Evolutionary conservation across 2,329 filamentous ascomycete genomes (phyloP).

Genomic region (Bipolaris victoriae): DNA sequence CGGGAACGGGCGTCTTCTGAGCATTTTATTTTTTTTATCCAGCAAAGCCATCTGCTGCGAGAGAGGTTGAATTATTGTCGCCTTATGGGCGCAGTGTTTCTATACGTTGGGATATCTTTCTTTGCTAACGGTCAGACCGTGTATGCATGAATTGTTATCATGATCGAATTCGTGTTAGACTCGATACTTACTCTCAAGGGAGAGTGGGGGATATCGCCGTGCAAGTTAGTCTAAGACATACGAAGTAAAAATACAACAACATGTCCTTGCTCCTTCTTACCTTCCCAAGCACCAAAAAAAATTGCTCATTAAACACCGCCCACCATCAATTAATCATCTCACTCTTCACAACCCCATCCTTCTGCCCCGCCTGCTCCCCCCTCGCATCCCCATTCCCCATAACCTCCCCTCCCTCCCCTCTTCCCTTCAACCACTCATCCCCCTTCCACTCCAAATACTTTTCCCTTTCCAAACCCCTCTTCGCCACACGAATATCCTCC

Average conservation of each 20-base stretch:
- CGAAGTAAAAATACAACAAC: neutral
- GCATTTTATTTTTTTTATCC: neutral
- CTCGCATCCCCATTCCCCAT: slow-evolving; percentile 5
- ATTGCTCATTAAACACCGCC: neutral
- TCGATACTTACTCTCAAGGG: too few relatives aligned
- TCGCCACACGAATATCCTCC: slow-evolving; percentile 84
- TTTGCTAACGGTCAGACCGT: neutral
- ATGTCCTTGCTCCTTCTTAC: too few relatives aligned
- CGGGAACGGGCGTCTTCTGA: neutral
- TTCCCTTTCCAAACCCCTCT: slow-evolving; percentile 70
- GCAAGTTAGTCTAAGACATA: neutral
- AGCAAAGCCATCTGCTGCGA: neutral
- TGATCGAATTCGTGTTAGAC: too few relatives aligned
- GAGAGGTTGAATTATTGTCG: neutral
- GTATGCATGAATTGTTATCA: neutral
- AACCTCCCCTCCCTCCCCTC: slow-evolving; percentile 10
- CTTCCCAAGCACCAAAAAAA: too few relatives aligned
- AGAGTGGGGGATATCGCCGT: neutral
- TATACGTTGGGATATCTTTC: neutral
- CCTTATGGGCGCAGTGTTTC: neutral
- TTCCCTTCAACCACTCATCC: slow-evolving; percentile 48
- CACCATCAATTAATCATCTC: slow-evolving; percentile 21
- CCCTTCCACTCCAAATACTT: slow-evolving; percentile 63
- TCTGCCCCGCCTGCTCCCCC: slow-evolving; percentile 13
- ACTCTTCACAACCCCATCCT: slow-evolving; percentile 15